These are phyloP conservation scores for Cichorium intybus DNA, from an alignment of 140 eudicot species.

Conservation along the genomic window DNA sequence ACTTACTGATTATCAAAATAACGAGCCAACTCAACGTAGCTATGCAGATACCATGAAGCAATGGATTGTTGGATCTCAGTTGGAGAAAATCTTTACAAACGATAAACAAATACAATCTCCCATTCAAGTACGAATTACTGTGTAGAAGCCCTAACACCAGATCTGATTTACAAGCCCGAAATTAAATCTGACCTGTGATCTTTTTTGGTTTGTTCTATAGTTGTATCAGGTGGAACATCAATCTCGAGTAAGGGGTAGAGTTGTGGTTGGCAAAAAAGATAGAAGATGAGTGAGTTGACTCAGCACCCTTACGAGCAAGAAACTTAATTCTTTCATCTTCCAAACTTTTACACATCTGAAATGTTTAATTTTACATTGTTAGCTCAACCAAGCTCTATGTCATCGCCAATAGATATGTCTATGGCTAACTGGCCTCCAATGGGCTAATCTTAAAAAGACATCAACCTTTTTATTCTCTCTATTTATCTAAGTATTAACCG, in stretches of 20 bases:
- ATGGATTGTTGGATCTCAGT: slow-evolving; percentile 13
- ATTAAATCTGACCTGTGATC: not conserved
- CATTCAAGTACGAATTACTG: slow-evolving; percentile 21
- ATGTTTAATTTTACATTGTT: not conserved
- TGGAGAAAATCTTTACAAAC: not conserved
- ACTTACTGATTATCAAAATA: not conserved
- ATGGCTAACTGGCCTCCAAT: slow-evolving; percentile 91
- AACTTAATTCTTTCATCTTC: slow-evolving; percentile 10
- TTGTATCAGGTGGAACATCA: slow-evolving; percentile 46
- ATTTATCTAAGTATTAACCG: slow-evolving; percentile 1
- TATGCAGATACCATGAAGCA: slow-evolving; percentile 36
- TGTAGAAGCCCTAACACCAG: not conserved
- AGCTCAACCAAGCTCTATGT: slow-evolving; percentile 70
- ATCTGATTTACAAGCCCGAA: not conserved
- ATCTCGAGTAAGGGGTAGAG: slow-evolving; percentile 18
- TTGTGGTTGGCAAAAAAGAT: slow-evolving; percentile 19
- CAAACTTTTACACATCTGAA: not conserved
- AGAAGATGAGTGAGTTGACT: slow-evolving; percentile 31
- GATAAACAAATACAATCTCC: slow-evolving; percentile 17
- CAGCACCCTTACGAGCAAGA: slow-evolving; percentile 21
- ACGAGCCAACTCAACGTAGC: slow-evolving; percentile 29
- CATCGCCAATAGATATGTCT: slow-evolving; percentile 69
- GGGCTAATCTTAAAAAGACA: slow-evolving; percentile 54
- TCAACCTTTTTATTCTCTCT: not conserved
- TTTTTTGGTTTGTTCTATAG: slow-evolving; percentile 13